Evolutionary conservation across 495 filamentous ascomycete species (phyloP).

Genomic region (Penicillium mononematosum): DNA sequence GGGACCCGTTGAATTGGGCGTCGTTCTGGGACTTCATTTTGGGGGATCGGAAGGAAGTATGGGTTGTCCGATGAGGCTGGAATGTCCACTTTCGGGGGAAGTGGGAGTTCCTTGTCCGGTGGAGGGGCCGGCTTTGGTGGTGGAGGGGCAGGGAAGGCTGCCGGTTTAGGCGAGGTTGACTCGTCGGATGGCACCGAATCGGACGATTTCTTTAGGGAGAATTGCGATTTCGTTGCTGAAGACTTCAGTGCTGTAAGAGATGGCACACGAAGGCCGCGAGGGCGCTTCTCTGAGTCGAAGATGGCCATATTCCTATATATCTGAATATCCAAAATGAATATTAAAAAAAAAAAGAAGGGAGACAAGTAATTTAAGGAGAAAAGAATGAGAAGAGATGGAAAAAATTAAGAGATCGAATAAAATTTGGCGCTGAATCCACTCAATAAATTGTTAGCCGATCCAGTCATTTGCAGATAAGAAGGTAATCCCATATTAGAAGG

Average conservation of each 20-base stretch:
- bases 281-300: constrained; percentile 42
- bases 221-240: constrained; percentile 23
- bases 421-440: too few species aligned
- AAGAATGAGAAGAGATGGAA: too few species aligned
- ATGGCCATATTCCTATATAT: constrained; percentile 33
- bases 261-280: constrained; percentile 40
- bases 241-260: constrained; percentile 39
- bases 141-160: constrained; percentile 15
- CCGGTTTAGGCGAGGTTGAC: not conserved
- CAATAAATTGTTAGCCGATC: too few species aligned
- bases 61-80: constrained; percentile 15
- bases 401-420: too few species aligned
- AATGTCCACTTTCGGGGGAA: constrained; percentile 24
- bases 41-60: constrained; percentile 8
- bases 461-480: too few species aligned
- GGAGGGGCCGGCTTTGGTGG: constrained; percentile 19
- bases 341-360: not conserved
- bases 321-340: not conserved
- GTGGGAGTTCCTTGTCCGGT: constrained; percentile 38
- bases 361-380: too few species aligned
- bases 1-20: constrained; percentile 13
- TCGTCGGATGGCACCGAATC: constrained; percentile 15
- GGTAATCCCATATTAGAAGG: too few species aligned
- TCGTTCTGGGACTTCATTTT: constrained; percentile 1
- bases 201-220: constrained; percentile 25